phyloP scores from a whole-genome alignment of 192 early-diverging fungal species.

The Entrophospora sp. region DNA sequence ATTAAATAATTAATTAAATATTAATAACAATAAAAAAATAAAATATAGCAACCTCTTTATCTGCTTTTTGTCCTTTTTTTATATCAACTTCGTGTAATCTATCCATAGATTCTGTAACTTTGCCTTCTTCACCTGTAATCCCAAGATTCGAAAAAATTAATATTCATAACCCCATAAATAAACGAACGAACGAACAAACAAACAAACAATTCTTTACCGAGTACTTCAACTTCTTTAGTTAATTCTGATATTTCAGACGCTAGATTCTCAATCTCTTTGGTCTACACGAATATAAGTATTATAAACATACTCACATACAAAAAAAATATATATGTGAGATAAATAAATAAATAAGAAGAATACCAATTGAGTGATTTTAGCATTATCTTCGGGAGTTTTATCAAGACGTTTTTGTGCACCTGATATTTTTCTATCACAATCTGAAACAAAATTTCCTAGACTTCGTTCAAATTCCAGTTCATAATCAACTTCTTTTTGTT shows the following conservation, averaged over 20 bases:
- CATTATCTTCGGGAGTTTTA: constrained; percentile 40
- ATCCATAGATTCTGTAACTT: constrained; percentile 37
- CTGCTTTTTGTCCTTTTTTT: constrained; percentile 30
- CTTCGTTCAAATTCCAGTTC: constrained; percentile 40
- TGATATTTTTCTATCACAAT: constrained; percentile 43
- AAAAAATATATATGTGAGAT: no score
- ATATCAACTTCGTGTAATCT: constrained; percentile 35
- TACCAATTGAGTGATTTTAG: constrained; percentile 12
- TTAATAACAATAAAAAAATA: background rate
- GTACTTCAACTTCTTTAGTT: constrained; percentile 34
- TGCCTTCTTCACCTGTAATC: constrained; percentile 36
- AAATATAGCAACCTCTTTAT: constrained; percentile 32
- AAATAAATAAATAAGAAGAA: no score
- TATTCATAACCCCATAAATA: background rate
- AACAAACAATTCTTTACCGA: constrained; percentile 25
- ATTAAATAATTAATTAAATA: background rate
- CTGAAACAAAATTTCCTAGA: constrained; percentile 33
- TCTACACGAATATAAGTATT: constrained; percentile 6
- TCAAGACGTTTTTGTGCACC: constrained; percentile 38
- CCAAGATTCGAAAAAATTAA: background rate
- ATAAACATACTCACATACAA: no score
- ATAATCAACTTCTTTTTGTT: constrained; percentile 16
- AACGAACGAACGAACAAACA: background rate
- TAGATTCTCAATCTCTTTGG: constrained; percentile 20
- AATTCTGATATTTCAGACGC: constrained; percentile 26